Conservation (phyloP, 2,329 filamentous ascomycete species). For the Ascochyta viciae-villosae region DNA sequence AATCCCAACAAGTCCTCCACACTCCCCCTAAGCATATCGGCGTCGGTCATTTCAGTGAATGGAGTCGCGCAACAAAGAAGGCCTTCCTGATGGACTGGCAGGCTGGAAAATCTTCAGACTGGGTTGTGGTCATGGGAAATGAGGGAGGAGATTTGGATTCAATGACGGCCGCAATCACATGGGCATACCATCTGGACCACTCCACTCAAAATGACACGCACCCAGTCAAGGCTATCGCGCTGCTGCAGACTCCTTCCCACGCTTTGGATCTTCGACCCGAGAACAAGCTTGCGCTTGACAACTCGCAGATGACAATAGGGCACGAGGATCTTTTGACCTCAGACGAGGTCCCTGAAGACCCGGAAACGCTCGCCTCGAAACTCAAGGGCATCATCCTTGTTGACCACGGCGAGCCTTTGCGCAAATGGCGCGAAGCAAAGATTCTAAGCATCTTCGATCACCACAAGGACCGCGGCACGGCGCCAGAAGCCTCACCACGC, state of each 20-base stretch:
- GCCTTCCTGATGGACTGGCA: constrained; percentile 58
- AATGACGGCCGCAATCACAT: constrained; percentile 55
- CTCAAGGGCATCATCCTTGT: constrained; percentile 57
- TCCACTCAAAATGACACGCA: constrained; percentile 52
- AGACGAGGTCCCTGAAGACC: constrained; percentile 57
- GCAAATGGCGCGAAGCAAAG: constrained; percentile 54
- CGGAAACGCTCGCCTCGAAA: constrained; percentile 53
- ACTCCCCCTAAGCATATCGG: constrained; percentile 35
- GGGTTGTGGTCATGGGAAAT: constrained; percentile 57
- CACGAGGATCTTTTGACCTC: constrained; percentile 57
- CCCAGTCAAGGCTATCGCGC: constrained; percentile 55
- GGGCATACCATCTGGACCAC: constrained; percentile 58
- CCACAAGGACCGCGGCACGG: constrained; percentile 53
- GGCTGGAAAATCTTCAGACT: constrained; percentile 51
- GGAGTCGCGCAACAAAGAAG: constrained; percentile 56
- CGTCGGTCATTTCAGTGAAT: constrained; percentile 59
- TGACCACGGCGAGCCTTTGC: constrained; percentile 53
- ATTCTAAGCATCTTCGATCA: constrained; percentile 58
- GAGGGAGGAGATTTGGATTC: constrained; percentile 55
- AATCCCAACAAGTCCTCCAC: constrained; percentile 28
- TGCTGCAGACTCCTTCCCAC: constrained; percentile 56
- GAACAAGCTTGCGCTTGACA: constrained; percentile 55
- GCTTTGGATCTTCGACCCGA: constrained; percentile 57
- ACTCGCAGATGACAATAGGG: constrained; percentile 55
- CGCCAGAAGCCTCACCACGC: constrained; percentile 52